Percentiles rank a stretch among this genome's conserved stretches.
Evolutionary conservation across 805 yeast species (phyloP).

Genomic region (Zygosaccharomyces kombuchaensis): DNA sequence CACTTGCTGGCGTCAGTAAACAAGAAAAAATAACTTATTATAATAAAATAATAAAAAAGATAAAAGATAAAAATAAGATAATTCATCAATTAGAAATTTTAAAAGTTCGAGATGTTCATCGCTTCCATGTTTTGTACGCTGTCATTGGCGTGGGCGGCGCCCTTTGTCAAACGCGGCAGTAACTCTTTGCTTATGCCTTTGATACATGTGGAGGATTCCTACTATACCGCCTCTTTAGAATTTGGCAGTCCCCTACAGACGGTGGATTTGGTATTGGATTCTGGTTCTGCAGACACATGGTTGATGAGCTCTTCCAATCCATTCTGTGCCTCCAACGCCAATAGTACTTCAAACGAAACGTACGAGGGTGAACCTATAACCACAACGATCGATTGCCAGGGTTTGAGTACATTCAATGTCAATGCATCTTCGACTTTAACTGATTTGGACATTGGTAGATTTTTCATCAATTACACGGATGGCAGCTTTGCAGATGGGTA

Average conservation of each 20-base stretch:
- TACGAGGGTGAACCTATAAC: constrained; percentile 15
- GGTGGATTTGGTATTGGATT: constrained; percentile 42
- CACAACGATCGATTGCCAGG: constrained; percentile 23
- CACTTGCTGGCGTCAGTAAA: constrained; percentile 5
- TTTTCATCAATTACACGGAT: constrained; percentile 45
- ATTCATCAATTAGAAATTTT: neutral
- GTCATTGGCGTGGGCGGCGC: constrained; percentile 1
- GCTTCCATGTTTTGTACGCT: neutral
- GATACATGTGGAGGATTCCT: constrained; percentile 17
- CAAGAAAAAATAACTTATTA: neutral
- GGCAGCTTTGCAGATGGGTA: constrained; percentile 46
- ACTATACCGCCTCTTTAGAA: constrained; percentile 29
- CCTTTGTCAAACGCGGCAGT: neutral
- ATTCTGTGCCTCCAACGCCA: constrained; percentile 20
- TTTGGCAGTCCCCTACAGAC: constrained; percentile 44
- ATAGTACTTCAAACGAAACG: constrained; percentile 5
- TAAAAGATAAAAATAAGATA: no score
- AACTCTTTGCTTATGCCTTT: constrained; percentile 11
- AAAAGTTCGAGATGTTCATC: constrained; percentile 2
- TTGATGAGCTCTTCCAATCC: constrained; percentile 37
- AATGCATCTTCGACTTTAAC: constrained; percentile 16
- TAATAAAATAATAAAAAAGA: neutral
- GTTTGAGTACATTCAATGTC: constrained; percentile 17
- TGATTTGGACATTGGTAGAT: constrained; percentile 22
- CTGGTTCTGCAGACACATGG: constrained; percentile 51